Evolutionary conservation across 169 alveolate genomes (phyloP).

Genomic region (Eimeria brunetti): DNA sequence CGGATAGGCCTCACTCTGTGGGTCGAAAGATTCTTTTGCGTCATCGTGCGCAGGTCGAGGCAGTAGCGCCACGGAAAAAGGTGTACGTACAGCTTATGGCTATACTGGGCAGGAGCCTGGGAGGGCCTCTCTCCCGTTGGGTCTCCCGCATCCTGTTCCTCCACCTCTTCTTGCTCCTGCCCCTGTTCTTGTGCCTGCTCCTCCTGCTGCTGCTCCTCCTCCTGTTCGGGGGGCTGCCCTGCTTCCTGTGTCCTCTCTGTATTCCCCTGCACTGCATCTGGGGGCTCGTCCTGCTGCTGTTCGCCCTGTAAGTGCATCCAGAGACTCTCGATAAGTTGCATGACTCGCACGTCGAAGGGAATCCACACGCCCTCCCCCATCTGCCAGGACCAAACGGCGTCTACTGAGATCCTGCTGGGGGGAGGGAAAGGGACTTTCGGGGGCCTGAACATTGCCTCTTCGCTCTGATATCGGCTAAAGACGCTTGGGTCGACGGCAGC

Average conservation of each 20-base stretch:
- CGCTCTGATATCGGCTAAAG: conserved; percentile 27
- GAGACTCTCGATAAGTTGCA: conserved; percentile 1
- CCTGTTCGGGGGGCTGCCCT: neutral
- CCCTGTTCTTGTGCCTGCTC: neutral
- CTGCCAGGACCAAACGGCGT: conserved; percentile 45
- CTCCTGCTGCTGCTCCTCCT: neutral
- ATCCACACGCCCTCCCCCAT: conserved; percentile 43
- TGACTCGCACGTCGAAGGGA: conserved; percentile 15
- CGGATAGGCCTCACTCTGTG: conserved; percentile 65
- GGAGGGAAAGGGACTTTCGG: conserved; percentile 15
- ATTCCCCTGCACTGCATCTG: neutral
- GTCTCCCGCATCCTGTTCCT: neutral
- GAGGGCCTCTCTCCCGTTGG: neutral
- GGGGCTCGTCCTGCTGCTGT: conserved; percentile 16
- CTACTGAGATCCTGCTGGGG: neutral
- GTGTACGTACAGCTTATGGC: conserved; percentile 39
- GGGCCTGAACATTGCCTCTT: conserved; percentile 11
- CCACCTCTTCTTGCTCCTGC: neutral
- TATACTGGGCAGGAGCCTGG: neutral
- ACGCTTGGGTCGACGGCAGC: neutral
- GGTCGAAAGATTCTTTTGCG: conserved; percentile 48
- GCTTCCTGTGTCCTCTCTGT: neutral
- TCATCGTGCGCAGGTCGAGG: conserved; percentile 61
- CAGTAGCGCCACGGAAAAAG: conserved; percentile 41
- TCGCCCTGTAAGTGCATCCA: conserved; percentile 17